Conservation (phyloP, 176 grass and related monocot genomes). For the Aegilops sharonensis region DNA sequence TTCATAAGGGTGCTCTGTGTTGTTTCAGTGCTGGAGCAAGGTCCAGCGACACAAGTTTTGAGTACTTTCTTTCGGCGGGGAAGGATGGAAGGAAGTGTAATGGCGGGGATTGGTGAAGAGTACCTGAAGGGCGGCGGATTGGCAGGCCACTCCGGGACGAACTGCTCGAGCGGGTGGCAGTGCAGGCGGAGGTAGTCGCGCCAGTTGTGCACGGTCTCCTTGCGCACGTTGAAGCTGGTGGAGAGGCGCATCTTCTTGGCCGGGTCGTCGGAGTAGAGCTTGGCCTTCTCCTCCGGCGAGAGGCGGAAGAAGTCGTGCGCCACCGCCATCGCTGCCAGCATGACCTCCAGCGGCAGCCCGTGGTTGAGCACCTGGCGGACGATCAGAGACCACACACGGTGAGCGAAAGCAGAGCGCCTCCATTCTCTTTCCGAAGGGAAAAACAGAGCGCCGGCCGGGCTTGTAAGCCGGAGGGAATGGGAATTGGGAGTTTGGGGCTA, state of each 20-base stretch:
- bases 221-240: conserved; percentile 93
- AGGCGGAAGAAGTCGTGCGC: conserved; percentile 65
- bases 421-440: background rate
- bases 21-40: no score
- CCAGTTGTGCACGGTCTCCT: conserved; percentile 90
- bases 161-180: conserved; percentile 77
- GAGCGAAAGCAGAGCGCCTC: background rate
- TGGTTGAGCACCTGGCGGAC: conserved; percentile 62
- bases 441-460: background rate
- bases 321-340: conserved; percentile 23
- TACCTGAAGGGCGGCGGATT: conserved; percentile 68
- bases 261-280: conserved; percentile 86
- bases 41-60: no score
- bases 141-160: conserved; percentile 62
- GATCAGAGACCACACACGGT: background rate
- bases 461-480: background rate
- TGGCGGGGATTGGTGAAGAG: background rate
- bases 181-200: conserved; percentile 93
- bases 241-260: conserved; percentile 88
- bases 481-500: no score
- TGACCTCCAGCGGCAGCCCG: conserved; percentile 38
- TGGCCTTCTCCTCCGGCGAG: conserved; percentile 75
- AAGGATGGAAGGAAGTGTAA: background rate
- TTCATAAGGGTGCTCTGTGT: background rate
- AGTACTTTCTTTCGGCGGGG: no score